These are phyloP conservation scores for Teunomyces barrocoloradensis DNA, from an alignment of 805 yeast species.

Conservation along the genomic window DNA sequence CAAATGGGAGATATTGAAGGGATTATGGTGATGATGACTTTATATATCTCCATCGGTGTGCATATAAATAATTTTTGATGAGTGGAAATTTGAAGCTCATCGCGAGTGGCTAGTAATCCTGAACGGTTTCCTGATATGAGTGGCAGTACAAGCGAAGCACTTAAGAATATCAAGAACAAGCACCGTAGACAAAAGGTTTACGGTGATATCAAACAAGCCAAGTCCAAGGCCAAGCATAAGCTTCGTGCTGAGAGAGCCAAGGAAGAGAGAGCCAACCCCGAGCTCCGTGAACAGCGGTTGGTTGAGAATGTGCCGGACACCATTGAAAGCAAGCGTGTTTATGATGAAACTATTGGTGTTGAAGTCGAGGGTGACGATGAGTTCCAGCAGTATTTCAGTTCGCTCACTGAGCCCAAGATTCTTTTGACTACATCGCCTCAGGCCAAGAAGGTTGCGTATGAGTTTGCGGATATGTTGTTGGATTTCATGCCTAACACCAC, in stretches of 20 bases:
- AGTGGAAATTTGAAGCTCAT: constrained; percentile 5
- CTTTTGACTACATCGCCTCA: constrained; percentile 84
- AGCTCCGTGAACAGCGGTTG: constrained; percentile 74
- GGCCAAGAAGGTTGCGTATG: constrained; percentile 84
- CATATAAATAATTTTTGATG: not conserved
- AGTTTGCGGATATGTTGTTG: constrained; percentile 81
- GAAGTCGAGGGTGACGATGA: constrained; percentile 64
- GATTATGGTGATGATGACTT: too few relatives aligned
- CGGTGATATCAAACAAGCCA: constrained; percentile 70
- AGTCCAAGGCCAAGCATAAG: constrained; percentile 73
- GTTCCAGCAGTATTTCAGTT: constrained; percentile 57
- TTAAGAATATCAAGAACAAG: constrained; percentile 64
- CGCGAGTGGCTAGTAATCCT: not conserved
- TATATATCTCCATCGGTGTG: not conserved
- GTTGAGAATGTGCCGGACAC: constrained; percentile 77
- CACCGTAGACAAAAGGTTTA: constrained; percentile 75
- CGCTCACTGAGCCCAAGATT: constrained; percentile 71
- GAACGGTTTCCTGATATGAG: constrained; percentile 13
- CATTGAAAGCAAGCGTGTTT: constrained; percentile 78
- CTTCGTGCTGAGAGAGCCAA: constrained; percentile 80
- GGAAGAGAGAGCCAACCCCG: constrained; percentile 82
- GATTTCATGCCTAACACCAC: constrained; percentile 84
- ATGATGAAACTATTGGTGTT: constrained; percentile 73
- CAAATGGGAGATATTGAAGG: too few relatives aligned
- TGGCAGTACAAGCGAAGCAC: constrained; percentile 24